Conservation (phyloP, 768 basidiomycete genomes). For the Pleurotus tuoliensis region DNA sequence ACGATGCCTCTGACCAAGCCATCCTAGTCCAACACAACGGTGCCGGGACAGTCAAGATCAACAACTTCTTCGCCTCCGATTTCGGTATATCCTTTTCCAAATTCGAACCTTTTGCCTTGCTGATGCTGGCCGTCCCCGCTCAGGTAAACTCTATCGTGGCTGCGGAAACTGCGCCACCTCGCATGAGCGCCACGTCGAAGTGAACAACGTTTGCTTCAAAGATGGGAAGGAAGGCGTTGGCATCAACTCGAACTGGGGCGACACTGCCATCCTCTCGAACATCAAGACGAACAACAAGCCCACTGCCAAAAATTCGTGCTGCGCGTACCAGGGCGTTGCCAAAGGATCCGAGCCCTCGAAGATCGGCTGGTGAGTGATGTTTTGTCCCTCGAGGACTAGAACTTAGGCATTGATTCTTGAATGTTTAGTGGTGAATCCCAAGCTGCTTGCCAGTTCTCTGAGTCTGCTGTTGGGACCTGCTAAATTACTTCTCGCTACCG, state of each 20-base stretch:
- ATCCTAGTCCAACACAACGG: constrained; percentile 23
- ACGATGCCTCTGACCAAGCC: background rate
- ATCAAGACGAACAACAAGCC: constrained; percentile 24
- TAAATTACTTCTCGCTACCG: no score
- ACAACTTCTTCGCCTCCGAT: constrained; percentile 22
- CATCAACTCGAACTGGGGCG: constrained; percentile 25
- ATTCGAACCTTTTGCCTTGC: background rate
- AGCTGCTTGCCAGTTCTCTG: constrained; percentile 19
- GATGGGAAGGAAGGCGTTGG: constrained; percentile 21
- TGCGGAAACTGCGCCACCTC: constrained; percentile 23
- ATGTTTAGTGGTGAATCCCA: constrained; percentile 17
- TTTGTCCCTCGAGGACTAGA: background rate
- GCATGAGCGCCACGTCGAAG: constrained; percentile 20
- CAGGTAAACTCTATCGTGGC: constrained; percentile 24
- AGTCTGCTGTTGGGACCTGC: constrained; percentile 20
- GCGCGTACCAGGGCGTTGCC: constrained; percentile 21
- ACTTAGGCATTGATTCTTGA: background rate
- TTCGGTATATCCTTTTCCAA: constrained; percentile 14
- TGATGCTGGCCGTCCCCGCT: background rate
- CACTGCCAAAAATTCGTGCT: constrained; percentile 19
- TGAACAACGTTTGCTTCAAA: constrained; percentile 22
- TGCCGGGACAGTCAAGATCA: constrained; percentile 20
- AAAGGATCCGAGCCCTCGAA: constrained; percentile 22
- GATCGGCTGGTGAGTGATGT: constrained; percentile 22
- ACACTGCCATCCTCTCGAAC: constrained; percentile 20